Conservation (phyloP, 2,329 filamentous ascomycete species). For the Lachnellula willkommii region DNA sequence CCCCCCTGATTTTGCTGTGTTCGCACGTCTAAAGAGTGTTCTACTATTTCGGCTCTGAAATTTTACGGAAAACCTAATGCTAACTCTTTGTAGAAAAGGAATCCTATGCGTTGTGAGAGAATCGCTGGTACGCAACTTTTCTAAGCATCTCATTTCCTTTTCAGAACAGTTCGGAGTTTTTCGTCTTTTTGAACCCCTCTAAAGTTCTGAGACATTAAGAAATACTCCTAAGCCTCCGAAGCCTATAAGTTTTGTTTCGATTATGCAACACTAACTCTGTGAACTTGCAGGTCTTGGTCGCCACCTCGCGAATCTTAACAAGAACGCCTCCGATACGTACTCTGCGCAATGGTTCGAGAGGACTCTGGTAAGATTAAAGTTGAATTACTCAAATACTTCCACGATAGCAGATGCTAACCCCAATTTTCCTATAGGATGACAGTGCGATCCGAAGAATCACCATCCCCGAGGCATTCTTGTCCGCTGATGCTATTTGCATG, state of each 20-base stretch:
- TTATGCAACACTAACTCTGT: too few relatives aligned
- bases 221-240: too few relatives aligned
- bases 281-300: slow-evolving; percentile 35
- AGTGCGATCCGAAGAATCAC: slow-evolving; percentile 57
- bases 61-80: background rate
- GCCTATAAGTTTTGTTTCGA: too few relatives aligned
- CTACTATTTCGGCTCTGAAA: too few relatives aligned
- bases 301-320: slow-evolving; percentile 36
- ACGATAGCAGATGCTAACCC: background rate
- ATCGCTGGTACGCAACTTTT: slow-evolving; percentile 30
- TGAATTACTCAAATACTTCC: background rate
- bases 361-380: slow-evolving; percentile 46
- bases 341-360: slow-evolving; percentile 61
- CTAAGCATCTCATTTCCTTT: too few relatives aligned
- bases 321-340: slow-evolving; percentile 52
- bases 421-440: slow-evolving; percentile 45
- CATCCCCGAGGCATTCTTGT: slow-evolving; percentile 63
- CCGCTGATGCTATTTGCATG: slow-evolving; percentile 63
- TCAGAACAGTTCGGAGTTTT: too few relatives aligned
- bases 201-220: too few relatives aligned
- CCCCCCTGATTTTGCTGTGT: too few relatives aligned
- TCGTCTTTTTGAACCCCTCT: too few relatives aligned
- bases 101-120: slow-evolving; percentile 46
- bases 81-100: slow-evolving; percentile 36
- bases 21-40: too few relatives aligned